phyloP scores from a whole-genome alignment of 768 basidiomycete species.

The Lactarius vividus region DNA sequence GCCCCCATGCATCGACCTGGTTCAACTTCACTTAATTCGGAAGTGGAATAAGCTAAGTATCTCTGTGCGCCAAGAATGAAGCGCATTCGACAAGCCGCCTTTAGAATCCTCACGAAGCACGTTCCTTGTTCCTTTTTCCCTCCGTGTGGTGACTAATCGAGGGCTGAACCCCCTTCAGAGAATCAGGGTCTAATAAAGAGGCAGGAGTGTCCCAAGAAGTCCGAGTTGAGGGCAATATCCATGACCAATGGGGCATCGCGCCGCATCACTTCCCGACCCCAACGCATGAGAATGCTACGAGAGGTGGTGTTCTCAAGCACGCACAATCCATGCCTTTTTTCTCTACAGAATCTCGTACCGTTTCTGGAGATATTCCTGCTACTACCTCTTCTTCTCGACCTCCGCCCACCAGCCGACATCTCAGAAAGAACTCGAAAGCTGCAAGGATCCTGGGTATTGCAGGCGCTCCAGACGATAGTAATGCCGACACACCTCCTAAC shows the following conservation, averaged over 20 bases:
- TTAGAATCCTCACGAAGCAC: conserved; percentile 5
- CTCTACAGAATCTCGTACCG: neutral
- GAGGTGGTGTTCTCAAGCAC: conserved; percentile 2
- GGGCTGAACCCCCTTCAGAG: neutral
- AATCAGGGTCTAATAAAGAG: conserved; percentile 1
- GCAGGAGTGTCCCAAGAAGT: neutral
- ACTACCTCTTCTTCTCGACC: neutral
- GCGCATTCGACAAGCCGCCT: conserved; percentile 16
- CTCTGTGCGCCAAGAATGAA: conserved; percentile 1
- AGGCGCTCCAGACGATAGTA: neutral
- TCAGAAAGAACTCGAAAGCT: conserved; percentile 17
- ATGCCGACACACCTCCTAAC: neutral
- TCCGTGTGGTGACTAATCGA: neutral
- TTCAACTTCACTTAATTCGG: neutral
- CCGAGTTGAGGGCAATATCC: neutral
- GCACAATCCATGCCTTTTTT: conserved; percentile 16
- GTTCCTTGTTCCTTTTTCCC: neutral
- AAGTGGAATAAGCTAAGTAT: neutral
- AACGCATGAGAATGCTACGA: neutral
- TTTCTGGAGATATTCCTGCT: neutral
- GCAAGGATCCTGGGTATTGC: conserved; percentile 3
- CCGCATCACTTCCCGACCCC: neutral
- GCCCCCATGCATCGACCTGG: neutral
- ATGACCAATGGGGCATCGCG: conserved; percentile 18
- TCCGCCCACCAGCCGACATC: neutral